phyloP scores from a whole-genome alignment of 2,329 filamentous ascomycete species.

The Penicillium thymicola region DNA sequence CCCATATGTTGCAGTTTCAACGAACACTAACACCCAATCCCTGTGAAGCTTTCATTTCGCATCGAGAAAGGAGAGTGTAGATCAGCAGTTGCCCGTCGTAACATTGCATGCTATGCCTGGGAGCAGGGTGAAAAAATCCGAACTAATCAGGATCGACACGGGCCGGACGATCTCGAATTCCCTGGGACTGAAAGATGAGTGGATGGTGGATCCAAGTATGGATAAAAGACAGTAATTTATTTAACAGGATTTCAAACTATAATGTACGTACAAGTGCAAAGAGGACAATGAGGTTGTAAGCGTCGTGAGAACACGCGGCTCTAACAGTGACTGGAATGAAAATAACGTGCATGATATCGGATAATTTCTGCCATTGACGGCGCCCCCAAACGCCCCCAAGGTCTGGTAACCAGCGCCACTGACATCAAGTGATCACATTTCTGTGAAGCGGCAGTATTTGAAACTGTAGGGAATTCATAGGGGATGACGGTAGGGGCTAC shows the following conservation, averaged over 20 bases:
- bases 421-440: not conserved
- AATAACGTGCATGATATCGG: not conserved
- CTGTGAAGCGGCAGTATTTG: no score
- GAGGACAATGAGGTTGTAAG: not conserved
- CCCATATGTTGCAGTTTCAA: not conserved
- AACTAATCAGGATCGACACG: conserved; percentile 1
- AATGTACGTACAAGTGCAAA: not conserved
- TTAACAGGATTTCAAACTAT: not conserved
- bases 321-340: not conserved
- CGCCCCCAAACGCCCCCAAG: not conserved
- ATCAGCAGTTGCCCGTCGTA: conserved; percentile 6
- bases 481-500: not conserved
- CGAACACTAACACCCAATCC: not conserved
- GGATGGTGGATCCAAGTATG: not conserved
- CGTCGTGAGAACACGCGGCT: no score
- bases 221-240: not conserved
- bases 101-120: not conserved
- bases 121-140: not conserved
- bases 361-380: not conserved
- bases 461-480: not conserved
- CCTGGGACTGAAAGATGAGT: not conserved
- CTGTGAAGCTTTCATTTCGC: not conserved
- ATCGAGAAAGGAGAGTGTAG: not conserved
- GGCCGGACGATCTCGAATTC: not conserved
- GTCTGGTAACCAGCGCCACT: not conserved